Evolutionary conservation across 257 asterid genomes (phyloP).

Genomic region (Solanum gandarillasii): DNA sequence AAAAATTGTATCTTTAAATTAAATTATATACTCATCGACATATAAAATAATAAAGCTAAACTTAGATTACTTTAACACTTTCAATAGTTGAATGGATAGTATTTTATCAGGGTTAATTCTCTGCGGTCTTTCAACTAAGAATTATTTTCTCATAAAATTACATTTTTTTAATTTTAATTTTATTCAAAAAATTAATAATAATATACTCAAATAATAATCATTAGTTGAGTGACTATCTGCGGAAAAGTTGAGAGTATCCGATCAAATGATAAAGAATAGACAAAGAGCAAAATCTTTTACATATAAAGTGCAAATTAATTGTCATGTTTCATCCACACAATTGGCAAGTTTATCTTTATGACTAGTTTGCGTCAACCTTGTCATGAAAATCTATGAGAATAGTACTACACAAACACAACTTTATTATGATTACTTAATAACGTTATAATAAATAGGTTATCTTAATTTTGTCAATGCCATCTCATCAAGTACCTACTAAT

Average conservation of each 20-base stretch:
- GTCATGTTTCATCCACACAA: background rate
- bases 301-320: background rate
- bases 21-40: background rate
- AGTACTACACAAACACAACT: constrained; percentile 2
- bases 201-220: too few species aligned
- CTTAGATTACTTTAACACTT: background rate
- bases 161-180: too few species aligned
- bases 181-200: too few species aligned
- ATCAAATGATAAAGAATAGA: background rate
- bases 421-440: background rate
- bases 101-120: background rate
- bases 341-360: background rate
- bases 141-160: too few species aligned
- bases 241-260: background rate
- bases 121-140: background rate
- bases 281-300: background rate
- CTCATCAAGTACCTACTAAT: constrained; percentile 6
- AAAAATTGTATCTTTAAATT: background rate
- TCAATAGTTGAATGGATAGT: background rate
- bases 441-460: constrained; percentile 1
- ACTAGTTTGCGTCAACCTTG: constrained; percentile 1
- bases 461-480: background rate
- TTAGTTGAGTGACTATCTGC: too few species aligned
- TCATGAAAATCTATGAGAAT: background rate
- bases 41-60: background rate